Conservation (phyloP, 2,329 filamentous ascomycete species). For the Cladosporium sp. region DNA sequence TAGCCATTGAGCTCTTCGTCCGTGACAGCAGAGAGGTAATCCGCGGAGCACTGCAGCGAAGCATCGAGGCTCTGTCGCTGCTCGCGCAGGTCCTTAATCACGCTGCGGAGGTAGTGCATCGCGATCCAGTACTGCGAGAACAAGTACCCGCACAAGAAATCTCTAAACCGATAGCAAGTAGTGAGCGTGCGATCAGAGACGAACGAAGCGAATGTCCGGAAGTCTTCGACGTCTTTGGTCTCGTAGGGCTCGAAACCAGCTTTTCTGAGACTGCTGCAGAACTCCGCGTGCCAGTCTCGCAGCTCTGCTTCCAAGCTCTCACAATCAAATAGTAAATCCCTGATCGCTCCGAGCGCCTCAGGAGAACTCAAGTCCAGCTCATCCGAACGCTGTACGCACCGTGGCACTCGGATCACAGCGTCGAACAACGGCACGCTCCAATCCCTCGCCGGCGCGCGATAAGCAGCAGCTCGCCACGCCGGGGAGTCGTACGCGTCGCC, state of each 20-base stretch:
- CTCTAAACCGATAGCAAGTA: slow-evolving; percentile 32
- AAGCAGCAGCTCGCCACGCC: slow-evolving; percentile 25
- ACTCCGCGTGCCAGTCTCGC: slow-evolving; percentile 28
- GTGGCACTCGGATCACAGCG: slow-evolving; percentile 34
- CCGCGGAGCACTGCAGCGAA: neutral
- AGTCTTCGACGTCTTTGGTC: slow-evolving; percentile 29
- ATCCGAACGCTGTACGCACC: slow-evolving; percentile 32
- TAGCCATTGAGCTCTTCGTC: slow-evolving; percentile 33
- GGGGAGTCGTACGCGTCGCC: slow-evolving; percentile 20
- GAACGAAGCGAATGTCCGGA: slow-evolving; percentile 29
- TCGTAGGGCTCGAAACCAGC: slow-evolving; percentile 22
- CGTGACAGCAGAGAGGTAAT: slow-evolving; percentile 2
- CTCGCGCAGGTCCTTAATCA: slow-evolving; percentile 22
- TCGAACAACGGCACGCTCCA: slow-evolving; percentile 34
- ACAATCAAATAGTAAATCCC: slow-evolving; percentile 28
- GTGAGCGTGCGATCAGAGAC: slow-evolving; percentile 32
- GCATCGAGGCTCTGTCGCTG: slow-evolving; percentile 14
- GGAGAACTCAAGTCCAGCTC: slow-evolving; percentile 23
- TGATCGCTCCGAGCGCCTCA: slow-evolving; percentile 22
- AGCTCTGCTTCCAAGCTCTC: slow-evolving; percentile 28
- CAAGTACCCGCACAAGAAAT: slow-evolving; percentile 36
- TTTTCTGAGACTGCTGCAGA: neutral
- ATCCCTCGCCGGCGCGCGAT: slow-evolving; percentile 29
- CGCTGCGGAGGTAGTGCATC: slow-evolving; percentile 34
- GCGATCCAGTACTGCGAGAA: slow-evolving; percentile 36